These are phyloP conservation scores for Pythium brassicae DNA, from an alignment of 352 stramenopile species.

Conservation along the genomic window DNA sequence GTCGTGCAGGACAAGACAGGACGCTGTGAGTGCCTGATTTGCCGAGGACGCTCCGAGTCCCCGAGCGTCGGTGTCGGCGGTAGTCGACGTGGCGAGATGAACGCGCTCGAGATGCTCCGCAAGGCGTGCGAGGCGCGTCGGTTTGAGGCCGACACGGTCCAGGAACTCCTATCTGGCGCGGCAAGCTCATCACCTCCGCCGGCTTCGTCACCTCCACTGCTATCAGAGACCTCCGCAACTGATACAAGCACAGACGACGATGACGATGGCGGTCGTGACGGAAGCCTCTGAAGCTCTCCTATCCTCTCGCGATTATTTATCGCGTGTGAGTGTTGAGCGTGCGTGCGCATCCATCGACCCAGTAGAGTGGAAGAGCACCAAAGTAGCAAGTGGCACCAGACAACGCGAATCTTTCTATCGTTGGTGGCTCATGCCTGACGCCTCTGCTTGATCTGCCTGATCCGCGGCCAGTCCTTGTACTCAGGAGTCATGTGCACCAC, in stretches of 20 bases:
- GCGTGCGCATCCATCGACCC: background rate
- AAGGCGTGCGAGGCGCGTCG: constrained; percentile 7
- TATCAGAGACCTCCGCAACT: constrained; percentile 7
- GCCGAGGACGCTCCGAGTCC: constrained; percentile 29
- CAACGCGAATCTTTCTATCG: no score
- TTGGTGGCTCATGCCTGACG: background rate
- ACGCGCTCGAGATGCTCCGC: constrained; percentile 3
- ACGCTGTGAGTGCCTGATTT: constrained; percentile 58
- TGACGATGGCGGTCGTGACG: constrained; percentile 6
- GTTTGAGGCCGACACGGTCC: background rate
- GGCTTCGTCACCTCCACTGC: background rate
- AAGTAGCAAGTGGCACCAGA: no score
- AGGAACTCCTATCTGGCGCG: background rate
- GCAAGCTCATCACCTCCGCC: background rate
- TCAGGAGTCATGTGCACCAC: no score
- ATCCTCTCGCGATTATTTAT: constrained; percentile 4
- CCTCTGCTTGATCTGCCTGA: background rate
- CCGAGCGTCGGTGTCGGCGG: background rate
- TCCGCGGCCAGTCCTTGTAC: no score
- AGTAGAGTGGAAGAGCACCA: no score
- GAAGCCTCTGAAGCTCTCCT: constrained; percentile 8
- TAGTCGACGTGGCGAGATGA: background rate
- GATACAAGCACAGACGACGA: constrained; percentile 1
- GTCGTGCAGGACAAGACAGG: constrained; percentile 53
- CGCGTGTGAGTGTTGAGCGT: no score